A percentile compares a stretch with the other conserved stretches of the same genome.
Evolutionary conservation across 2,329 filamentous ascomycete genomes (phyloP).

Genomic region (Ophiognomonia clavigignenti-juglandacearum): DNA sequence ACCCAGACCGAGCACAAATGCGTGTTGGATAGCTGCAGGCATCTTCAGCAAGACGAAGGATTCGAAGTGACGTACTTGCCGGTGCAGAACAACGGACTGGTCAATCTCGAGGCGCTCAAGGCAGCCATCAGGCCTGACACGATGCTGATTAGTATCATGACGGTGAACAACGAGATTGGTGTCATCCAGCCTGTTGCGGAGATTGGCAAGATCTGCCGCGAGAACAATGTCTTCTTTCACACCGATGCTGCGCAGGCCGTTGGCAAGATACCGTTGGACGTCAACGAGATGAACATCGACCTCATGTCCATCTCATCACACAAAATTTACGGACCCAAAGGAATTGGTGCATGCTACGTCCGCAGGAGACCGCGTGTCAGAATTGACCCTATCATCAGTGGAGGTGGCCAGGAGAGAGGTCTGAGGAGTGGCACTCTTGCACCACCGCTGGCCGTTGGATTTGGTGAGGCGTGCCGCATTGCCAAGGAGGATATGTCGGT

Average conservation of each 20-base stretch:
- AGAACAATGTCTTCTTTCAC: slow-evolving; percentile 96
- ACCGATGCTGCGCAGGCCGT: slow-evolving; percentile 95
- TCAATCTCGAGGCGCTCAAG: slow-evolving; percentile 79
- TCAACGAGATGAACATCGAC: slow-evolving; percentile 97
- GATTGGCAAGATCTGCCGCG: slow-evolving; percentile 87
- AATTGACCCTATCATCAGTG: slow-evolving; percentile 91
- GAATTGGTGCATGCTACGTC: slow-evolving; percentile 93
- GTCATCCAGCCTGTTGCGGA: slow-evolving; percentile 95
- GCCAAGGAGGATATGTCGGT: slow-evolving; percentile 87
- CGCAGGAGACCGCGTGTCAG: slow-evolving; percentile 88
- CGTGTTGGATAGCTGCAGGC: slow-evolving; percentile 92
- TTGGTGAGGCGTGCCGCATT: slow-evolving; percentile 92
- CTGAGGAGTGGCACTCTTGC: slow-evolving; percentile 91
- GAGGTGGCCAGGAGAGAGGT: slow-evolving; percentile 93
- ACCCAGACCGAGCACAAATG: slow-evolving; percentile 99
- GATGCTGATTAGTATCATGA: slow-evolving; percentile 91
- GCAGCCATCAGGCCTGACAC: slow-evolving; percentile 89
- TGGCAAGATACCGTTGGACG: slow-evolving; percentile 95
- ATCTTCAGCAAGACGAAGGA: slow-evolving; percentile 95
- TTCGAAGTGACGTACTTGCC: slow-evolving; percentile 97
- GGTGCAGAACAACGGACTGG: slow-evolving; percentile 79
- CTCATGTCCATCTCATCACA: slow-evolving; percentile 98
- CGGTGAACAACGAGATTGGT: slow-evolving; percentile 98
- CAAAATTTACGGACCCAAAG: slow-evolving; percentile 98
- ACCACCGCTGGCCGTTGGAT: slow-evolving; percentile 82